Evolutionary conservation across 805 yeast species (phyloP).

Genomic region (Starmera caribaea): DNA sequence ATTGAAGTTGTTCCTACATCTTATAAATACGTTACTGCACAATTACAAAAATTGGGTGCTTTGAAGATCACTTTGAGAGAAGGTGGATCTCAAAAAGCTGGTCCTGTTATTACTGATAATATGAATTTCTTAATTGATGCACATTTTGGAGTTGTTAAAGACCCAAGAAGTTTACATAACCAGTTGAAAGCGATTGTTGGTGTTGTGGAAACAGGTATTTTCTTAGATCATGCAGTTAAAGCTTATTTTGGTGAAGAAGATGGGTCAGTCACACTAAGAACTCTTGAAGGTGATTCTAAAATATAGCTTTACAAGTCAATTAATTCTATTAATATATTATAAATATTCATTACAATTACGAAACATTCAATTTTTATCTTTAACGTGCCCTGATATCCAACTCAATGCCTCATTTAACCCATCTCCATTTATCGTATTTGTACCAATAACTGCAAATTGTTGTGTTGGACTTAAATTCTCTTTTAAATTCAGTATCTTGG

Average conservation of each 20-base stretch:
- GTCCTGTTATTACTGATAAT: slow-evolving; percentile 94
- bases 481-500: slow-evolving; percentile 59
- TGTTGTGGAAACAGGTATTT: slow-evolving; percentile 93
- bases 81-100: slow-evolving; percentile 91
- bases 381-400: slow-evolving; percentile 68
- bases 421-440: slow-evolving; percentile 83
- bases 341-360: background rate
- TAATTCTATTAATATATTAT: background rate
- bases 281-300: slow-evolving; percentile 13
- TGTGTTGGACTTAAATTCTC: slow-evolving; percentile 51
- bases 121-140: slow-evolving; percentile 91
- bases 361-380: slow-evolving; percentile 9
- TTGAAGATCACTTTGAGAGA: slow-evolving; percentile 56
- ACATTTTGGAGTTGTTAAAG: slow-evolving; percentile 68
- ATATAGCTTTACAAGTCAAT: background rate
- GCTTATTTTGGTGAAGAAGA: slow-evolving; percentile 85
- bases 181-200: slow-evolving; percentile 74
- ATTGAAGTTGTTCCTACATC: slow-evolving; percentile 91
- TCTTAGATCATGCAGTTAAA: slow-evolving; percentile 56
- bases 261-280: slow-evolving; percentile 44
- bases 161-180: slow-evolving; percentile 44
- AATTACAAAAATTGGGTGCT: slow-evolving; percentile 59
- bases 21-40: slow-evolving; percentile 62
- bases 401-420: slow-evolving; percentile 82
- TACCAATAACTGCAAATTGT: slow-evolving; percentile 86